A percentile compares a stretch with the other conserved stretches of the same genome.
Conservation (phyloP, 140 eudicot genomes). For the Senecio squalidus region DNA sequence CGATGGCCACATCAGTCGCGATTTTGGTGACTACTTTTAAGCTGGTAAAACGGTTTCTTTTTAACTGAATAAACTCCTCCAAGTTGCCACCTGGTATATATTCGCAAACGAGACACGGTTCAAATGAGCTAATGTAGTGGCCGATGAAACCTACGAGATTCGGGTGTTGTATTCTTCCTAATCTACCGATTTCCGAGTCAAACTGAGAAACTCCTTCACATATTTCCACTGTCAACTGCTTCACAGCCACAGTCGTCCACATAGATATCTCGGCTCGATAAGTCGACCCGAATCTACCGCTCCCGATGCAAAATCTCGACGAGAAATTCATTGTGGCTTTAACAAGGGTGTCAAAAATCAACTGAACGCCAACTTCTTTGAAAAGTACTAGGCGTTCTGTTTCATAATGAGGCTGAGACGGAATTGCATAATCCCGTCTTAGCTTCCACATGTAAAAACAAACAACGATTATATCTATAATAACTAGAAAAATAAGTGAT, state of each 20-base stretch:
- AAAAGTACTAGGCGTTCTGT: constrained; percentile 44
- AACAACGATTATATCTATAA: constrained; percentile 28
- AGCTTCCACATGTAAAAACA: constrained; percentile 33
- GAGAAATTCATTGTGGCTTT: constrained; percentile 58
- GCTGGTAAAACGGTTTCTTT: constrained; percentile 25
- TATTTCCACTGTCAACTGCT: constrained; percentile 55
- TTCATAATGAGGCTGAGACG: constrained; percentile 27
- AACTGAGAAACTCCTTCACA: constrained; percentile 65
- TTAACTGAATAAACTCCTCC: constrained; percentile 46
- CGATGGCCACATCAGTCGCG: constrained; percentile 53
- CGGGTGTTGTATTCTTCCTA: constrained; percentile 49
- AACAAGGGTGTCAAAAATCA: constrained; percentile 44
- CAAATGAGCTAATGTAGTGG: constrained; percentile 46
- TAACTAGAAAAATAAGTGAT: constrained; percentile 34
- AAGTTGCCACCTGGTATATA: constrained; percentile 75
- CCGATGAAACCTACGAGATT: constrained; percentile 67
- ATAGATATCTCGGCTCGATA: constrained; percentile 55
- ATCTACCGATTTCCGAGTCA: constrained; percentile 56
- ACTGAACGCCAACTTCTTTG: constrained; percentile 39
- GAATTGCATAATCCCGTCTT: constrained; percentile 19
- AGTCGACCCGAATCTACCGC: constrained; percentile 78
- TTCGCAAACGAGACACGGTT: constrained; percentile 71
- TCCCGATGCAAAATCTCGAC: constrained; percentile 54
- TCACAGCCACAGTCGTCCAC: constrained; percentile 57
- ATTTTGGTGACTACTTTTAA: constrained; percentile 47